Evolutionary conservation across 2,329 filamentous ascomycete species (phyloP), one percentile per base, ranked within the genome.

Genomic region (Alternaria conjuncta): DNA sequence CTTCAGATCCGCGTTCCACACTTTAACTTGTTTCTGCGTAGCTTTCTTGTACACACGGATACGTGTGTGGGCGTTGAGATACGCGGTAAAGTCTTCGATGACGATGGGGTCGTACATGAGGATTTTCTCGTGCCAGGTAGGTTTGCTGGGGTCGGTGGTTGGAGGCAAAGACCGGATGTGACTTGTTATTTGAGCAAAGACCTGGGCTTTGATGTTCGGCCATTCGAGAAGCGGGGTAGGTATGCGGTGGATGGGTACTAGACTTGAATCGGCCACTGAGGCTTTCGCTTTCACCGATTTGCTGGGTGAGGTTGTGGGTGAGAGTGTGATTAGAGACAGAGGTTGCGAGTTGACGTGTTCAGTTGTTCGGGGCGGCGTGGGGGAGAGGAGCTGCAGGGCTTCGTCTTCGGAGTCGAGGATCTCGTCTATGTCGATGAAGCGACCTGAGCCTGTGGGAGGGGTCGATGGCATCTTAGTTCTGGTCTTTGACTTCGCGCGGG

Each of bases 71-170:
- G 51, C 68, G 45, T 97, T 97, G 15, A 98, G 81, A 92, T 94
- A 98, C 0, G 83, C 81, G 0, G 94, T 87, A 13, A 99, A 83
- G 68, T 97, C 94, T 79, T 98, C 95, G 0, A 97, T 80, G 2
- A 96, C 86, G 46, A 99, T 91, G 0, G 95, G 93, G 72, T 98
- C 94, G 76, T 96, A 98, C 77, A 98, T 88, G 6, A 98, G 84
- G 50, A 99, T 97, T 81, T 94, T 96, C 80, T 98, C 93, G 71
- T 96, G 86, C 92, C 94, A 98, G 3, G 88, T 93, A 3, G 84
- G 85, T 3, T 77, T 74, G 6, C 72, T 77, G 7, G 78, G 75
- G 60, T 85, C 76, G 3, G 64, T 69, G 9, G 77, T 79, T 3
- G 79, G 79, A 6, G 79, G 81, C 26, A 84, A 80, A 7, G 77